Conservation (phyloP, 371 early-diverging fungal species). For the Actinomucor elegans region DNA sequence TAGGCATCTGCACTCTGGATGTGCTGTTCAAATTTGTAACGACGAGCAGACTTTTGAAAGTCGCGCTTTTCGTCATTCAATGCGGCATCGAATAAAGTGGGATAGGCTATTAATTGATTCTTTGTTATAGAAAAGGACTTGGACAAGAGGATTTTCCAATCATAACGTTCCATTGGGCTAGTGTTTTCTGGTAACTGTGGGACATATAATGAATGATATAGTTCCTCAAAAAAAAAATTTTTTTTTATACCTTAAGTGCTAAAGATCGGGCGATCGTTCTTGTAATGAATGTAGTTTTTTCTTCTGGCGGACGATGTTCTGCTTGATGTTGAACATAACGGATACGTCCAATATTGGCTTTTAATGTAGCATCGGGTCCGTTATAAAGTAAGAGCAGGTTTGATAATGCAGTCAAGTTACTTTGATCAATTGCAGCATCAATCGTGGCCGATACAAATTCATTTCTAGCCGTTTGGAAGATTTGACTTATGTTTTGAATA, state of each 20-base stretch:
- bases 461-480: background rate
- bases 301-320: too few species aligned
- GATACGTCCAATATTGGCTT: too few species aligned
- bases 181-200: too few species aligned
- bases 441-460: slow-evolving; percentile 26
- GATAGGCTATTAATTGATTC: slow-evolving; percentile 3
- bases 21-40: background rate
- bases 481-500: background rate
- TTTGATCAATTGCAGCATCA: slow-evolving; percentile 59
- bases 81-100: background rate
- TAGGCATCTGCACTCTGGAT: slow-evolving; percentile 1
- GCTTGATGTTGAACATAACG: too few species aligned
- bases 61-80: background rate
- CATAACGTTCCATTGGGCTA: background rate
- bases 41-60: background rate
- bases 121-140: slow-evolving; percentile 5
- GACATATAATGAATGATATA: too few species aligned
- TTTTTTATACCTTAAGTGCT: too few species aligned
- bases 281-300: too few species aligned
- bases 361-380: too few species aligned
- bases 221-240: too few species aligned
- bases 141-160: background rate
- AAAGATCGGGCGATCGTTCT: too few species aligned
- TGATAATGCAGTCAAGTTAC: too few species aligned
- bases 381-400: too few species aligned